Evolutionary conservation across 768 basidiomycete species (phyloP).

Genomic region (Phanerochaete sordida): DNA sequence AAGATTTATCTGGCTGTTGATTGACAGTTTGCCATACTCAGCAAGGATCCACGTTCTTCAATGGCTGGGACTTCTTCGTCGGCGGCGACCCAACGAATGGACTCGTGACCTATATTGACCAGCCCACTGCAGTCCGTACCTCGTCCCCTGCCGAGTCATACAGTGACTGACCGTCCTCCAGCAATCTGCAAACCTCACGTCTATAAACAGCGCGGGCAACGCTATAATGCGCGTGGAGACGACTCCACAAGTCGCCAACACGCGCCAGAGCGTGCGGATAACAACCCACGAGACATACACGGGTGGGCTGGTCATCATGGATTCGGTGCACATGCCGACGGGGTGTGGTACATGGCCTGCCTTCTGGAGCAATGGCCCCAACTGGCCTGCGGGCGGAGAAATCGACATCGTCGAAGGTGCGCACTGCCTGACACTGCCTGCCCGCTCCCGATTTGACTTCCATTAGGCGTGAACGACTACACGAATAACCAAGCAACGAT

Average conservation of each 20-base stretch:
- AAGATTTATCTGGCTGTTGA: neutral
- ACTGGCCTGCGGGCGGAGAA: slow-evolving; percentile 69
- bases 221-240: slow-evolving; percentile 90
- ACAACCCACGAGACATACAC: slow-evolving; percentile 57
- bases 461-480: slow-evolving; percentile 66
- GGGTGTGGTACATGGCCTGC: slow-evolving; percentile 87
- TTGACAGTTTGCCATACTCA: slow-evolving; percentile 23
- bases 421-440: neutral
- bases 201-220: slow-evolving; percentile 67
- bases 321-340: slow-evolving; percentile 85
- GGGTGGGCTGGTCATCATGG: slow-evolving; percentile 72
- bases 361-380: slow-evolving; percentile 45
- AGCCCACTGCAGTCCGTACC: slow-evolving; percentile 51
- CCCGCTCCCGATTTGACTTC: neutral
- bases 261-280: slow-evolving; percentile 77
- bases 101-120: slow-evolving; percentile 62
- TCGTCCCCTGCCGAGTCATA: neutral
- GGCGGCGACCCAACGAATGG: slow-evolving; percentile 75
- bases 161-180: slow-evolving; percentile 20
- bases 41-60: slow-evolving; percentile 73
- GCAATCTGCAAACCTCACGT: slow-evolving; percentile 56
- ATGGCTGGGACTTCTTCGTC: slow-evolving; percentile 76
- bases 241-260: slow-evolving; percentile 59
- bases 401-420: slow-evolving; percentile 77
- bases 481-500: slow-evolving; percentile 81